A percentile compares a stretch with the other conserved stretches of the same genome.
Evolutionary conservation across 2,329 filamentous ascomycete species (phyloP).

Genomic region (Trichoderma afroharzianum): DNA sequence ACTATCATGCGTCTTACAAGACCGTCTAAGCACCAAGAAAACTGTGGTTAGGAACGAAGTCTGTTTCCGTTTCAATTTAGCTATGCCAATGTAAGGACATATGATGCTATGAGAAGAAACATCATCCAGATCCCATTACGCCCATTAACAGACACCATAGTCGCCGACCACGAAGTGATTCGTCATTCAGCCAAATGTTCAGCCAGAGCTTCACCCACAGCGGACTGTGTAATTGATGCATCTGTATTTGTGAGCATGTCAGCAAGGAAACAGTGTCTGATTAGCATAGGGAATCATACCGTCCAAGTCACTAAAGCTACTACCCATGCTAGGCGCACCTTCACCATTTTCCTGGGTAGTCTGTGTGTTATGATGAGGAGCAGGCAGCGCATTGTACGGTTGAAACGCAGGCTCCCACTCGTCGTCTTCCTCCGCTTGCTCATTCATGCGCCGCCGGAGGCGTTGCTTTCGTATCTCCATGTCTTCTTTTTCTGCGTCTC

Average conservation of each 20-base stretch:
- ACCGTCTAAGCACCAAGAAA: too few relatives aligned
- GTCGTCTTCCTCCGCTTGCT: constrained; percentile 46
- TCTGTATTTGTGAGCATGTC: constrained; percentile 43
- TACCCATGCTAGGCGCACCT: constrained; percentile 75
- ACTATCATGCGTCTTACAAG: too few relatives aligned
- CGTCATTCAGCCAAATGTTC: constrained; percentile 58
- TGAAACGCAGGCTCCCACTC: constrained; percentile 56
- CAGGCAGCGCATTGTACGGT: constrained; percentile 39
- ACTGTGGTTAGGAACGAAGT: too few relatives aligned
- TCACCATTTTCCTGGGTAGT: constrained; percentile 61
- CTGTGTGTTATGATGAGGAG: constrained; percentile 57
- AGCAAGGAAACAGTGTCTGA: not conserved
- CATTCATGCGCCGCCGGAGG: too few relatives aligned
- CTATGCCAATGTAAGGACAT: too few relatives aligned
- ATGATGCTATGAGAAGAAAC: too few relatives aligned
- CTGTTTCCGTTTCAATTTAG: too few relatives aligned
- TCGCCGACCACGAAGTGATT: too few relatives aligned
- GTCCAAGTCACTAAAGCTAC: constrained; percentile 82
- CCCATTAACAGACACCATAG: too few relatives aligned
- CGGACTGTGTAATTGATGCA: constrained; percentile 75
- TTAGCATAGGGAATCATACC: constrained; percentile 43
- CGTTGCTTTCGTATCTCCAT: too few relatives aligned
- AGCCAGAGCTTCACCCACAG: constrained; percentile 72
- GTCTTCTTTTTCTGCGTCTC: too few relatives aligned
- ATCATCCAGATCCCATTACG: too few relatives aligned